Conservation (phyloP, 495 filamentous ascomycete genomes). For the Penicillium bialowiezense region DNA sequence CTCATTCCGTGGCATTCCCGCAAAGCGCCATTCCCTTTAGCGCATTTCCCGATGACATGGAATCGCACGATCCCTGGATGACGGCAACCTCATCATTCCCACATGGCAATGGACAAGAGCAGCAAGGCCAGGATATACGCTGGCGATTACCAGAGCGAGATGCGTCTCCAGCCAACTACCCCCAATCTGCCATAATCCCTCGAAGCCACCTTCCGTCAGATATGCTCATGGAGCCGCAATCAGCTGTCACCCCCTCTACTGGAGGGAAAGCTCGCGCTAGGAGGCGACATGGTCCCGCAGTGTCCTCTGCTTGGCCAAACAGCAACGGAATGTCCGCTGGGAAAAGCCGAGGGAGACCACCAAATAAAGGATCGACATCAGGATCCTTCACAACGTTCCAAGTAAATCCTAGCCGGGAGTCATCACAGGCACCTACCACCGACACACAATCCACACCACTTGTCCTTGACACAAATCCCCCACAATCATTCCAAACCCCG, state of each 20-base stretch:
- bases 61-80: slow-evolving; percentile 52
- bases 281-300: slow-evolving; percentile 84
- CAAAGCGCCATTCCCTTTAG: slow-evolving; percentile 60
- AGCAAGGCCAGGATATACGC: slow-evolving; percentile 39
- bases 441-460: slow-evolving; percentile 28
- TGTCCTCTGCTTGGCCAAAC: slow-evolving; percentile 92
- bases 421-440: slow-evolving; percentile 27
- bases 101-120: slow-evolving; percentile 17
- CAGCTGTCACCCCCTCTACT: slow-evolving; percentile 62
- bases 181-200: slow-evolving; percentile 79
- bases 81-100: slow-evolving; percentile 42
- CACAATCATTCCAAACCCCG: slow-evolving; percentile 15
- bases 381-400: slow-evolving; percentile 89
- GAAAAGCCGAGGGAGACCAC: slow-evolving; percentile 81
- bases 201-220: slow-evolving; percentile 48
- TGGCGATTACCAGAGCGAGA: slow-evolving; percentile 48
- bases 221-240: slow-evolving; percentile 60
- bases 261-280: slow-evolving; percentile 53
- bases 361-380: slow-evolving; percentile 68
- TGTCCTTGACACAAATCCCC: slow-evolving; percentile 24
- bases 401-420: slow-evolving; percentile 55
- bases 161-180: slow-evolving; percentile 66
- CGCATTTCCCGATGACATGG: slow-evolving; percentile 56
- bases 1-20: slow-evolving; percentile 49
- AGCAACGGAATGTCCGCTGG: slow-evolving; percentile 63